phyloP scores from a whole-genome alignment of 768 basidiomycete species.

The Leccinum variicolor region DNA sequence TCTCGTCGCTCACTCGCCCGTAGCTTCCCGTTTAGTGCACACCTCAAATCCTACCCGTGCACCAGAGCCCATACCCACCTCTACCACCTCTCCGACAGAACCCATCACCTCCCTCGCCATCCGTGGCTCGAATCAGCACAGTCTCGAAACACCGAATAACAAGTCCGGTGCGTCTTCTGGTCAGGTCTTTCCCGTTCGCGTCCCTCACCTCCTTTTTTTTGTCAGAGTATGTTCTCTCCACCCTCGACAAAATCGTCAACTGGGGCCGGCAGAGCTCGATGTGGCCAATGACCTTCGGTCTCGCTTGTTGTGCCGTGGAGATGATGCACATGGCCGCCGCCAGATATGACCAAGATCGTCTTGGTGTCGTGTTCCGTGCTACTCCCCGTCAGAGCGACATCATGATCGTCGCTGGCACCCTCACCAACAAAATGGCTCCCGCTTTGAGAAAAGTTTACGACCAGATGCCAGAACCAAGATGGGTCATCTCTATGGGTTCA shows the following conservation, averaged over 20 bases:
- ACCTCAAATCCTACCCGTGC: constrained; percentile 44
- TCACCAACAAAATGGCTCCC: constrained; percentile 99
- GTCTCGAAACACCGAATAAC: constrained; percentile 86
- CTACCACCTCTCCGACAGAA: constrained; percentile 41
- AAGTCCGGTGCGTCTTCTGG: constrained; percentile 62
- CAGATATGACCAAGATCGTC: constrained; percentile 95
- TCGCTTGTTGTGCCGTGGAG: constrained; percentile 99
- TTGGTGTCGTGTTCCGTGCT: constrained; percentile 98
- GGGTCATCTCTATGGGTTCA: constrained; percentile 99
- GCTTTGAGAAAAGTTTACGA: constrained; percentile 95
- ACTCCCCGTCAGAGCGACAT: constrained; percentile 96
- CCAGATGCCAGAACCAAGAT: constrained; percentile 99
- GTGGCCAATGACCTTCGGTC: constrained; percentile 99
- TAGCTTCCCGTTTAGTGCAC: constrained; percentile 57
- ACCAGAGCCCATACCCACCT: constrained; percentile 39
- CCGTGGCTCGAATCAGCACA: constrained; percentile 77
- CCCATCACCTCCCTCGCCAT: constrained; percentile 74
- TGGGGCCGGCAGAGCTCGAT: constrained; percentile 98
- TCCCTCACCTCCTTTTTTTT: background rate
- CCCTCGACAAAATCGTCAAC: constrained; percentile 93
- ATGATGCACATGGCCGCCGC: constrained; percentile 99
- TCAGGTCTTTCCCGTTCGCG: background rate
- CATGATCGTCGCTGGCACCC: constrained; percentile 98
- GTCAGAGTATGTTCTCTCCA: constrained; percentile 93
- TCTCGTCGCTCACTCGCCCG: constrained; percentile 12